Conservation (phyloP, 108 stramenopile genomes). For the Poteriospumella lacustris region DNA sequence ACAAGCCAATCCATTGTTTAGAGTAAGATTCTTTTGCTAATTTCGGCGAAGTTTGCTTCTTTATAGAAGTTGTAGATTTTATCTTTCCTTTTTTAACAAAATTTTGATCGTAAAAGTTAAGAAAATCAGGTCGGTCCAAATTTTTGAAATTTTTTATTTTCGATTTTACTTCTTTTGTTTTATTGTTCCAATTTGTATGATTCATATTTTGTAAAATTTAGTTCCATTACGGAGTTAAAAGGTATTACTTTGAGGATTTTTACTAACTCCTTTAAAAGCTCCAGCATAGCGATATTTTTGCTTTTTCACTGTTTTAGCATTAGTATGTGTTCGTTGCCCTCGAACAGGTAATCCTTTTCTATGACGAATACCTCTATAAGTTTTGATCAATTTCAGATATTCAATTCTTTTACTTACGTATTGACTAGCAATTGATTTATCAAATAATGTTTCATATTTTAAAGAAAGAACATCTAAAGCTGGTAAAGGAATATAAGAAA, state of each 20-base stretch:
- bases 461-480: constrained; percentile 8
- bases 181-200: constrained; percentile 9
- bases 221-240: constrained; percentile 11
- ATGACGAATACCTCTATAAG: constrained; percentile 32
- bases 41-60: constrained; percentile 7
- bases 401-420: constrained; percentile 1
- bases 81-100: constrained; percentile 9
- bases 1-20: constrained; percentile 8
- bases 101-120: constrained; percentile 9
- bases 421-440: constrained; percentile 9
- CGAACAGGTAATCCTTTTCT: background rate
- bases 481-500: constrained; percentile 3
- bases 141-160: constrained; percentile 10
- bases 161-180: constrained; percentile 9
- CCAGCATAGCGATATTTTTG: background rate
- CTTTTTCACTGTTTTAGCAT: constrained; percentile 18
- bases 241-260: background rate
- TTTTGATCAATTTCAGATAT: constrained; percentile 24
- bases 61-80: constrained; percentile 9
- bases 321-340: constrained; percentile 32
- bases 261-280: background rate
- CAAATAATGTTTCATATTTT: constrained; percentile 9
- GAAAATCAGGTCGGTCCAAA: constrained; percentile 7
- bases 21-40: constrained; percentile 8
- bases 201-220: constrained; percentile 21